A percentile compares a stretch with the other conserved stretches of the same genome.
Conservation (phyloP, 148 eudicot genomes). For the Fagopyrum homotropicum region DNA sequence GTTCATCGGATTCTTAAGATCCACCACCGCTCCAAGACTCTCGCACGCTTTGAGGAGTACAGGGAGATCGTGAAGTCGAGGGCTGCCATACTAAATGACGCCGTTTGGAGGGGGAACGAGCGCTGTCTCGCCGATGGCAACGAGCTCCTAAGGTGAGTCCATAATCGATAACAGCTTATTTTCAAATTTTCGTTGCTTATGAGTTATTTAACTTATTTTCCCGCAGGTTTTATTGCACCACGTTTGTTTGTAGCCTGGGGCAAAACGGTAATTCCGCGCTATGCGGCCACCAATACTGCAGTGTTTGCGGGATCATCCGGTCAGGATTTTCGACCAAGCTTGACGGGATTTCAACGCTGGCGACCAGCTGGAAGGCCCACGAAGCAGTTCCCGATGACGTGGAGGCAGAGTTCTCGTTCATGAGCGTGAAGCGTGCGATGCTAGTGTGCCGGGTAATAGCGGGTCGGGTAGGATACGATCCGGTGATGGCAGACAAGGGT, state of each 20-base stretch:
- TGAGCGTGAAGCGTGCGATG: conserved; percentile 74
- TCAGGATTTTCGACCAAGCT: conserved; percentile 69
- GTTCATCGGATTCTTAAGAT: conserved; percentile 53
- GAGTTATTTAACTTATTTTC: background rate
- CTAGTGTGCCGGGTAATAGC: conserved; percentile 82
- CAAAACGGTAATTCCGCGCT: conserved; percentile 56
- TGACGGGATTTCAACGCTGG: conserved; percentile 69
- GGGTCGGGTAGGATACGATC: conserved; percentile 71
- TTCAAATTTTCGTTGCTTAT: too few relatives aligned
- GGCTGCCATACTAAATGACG: conserved; percentile 27
- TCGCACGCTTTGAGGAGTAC: conserved; percentile 61
- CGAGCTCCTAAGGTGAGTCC: conserved; percentile 33
- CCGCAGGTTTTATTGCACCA: conserved; percentile 56
- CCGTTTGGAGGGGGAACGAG: conserved; percentile 32
- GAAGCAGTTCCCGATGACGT: conserved; percentile 68
- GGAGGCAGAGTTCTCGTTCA: conserved; percentile 69
- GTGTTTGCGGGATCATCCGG: conserved; percentile 66
- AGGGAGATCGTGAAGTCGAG: conserved; percentile 53
- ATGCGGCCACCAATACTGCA: conserved; percentile 58
- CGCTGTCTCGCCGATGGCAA: conserved; percentile 83
- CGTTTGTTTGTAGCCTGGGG: conserved; percentile 61
- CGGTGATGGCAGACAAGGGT: conserved; percentile 33
- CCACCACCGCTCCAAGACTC: conserved; percentile 48
- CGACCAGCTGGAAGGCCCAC: conserved; percentile 73
- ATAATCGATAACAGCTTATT: too few relatives aligned